phyloP scores from a whole-genome alignment of 495 filamentous ascomycete species.

The Pyrenula aspistea region DNA sequence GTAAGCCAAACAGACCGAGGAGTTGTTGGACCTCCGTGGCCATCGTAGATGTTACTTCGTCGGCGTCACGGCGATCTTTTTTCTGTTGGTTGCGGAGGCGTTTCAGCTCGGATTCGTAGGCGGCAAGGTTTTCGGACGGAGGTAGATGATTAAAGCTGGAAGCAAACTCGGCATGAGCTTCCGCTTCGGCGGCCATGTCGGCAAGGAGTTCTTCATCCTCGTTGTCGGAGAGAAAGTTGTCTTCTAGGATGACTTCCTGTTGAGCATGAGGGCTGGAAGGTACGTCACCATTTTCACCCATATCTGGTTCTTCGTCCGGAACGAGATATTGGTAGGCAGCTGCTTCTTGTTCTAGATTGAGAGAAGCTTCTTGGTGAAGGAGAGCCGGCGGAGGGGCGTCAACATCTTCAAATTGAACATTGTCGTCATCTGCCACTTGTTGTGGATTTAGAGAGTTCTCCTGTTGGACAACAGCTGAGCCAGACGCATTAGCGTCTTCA shows the following conservation, averaged over 20 bases:
- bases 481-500: neutral
- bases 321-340: constrained; percentile 2
- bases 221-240: constrained; percentile 53
- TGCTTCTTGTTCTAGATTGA: neutral
- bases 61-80: constrained; percentile 88
- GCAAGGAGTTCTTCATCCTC: constrained; percentile 83
- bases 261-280: neutral
- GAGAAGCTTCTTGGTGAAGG: constrained; percentile 1
- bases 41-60: constrained; percentile 92
- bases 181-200: constrained; percentile 75
- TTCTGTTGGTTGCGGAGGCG: constrained; percentile 85
- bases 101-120: constrained; percentile 79
- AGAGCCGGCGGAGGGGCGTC: neutral
- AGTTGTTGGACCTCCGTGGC: constrained; percentile 88
- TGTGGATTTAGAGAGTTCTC: neutral
- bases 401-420: constrained; percentile 37
- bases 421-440: constrained; percentile 6
- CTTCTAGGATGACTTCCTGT: constrained; percentile 1
- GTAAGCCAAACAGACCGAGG: constrained; percentile 79
- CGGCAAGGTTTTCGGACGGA: constrained; percentile 47
- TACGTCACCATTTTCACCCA: neutral
- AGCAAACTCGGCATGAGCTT: constrained; percentile 88
- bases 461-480: neutral
- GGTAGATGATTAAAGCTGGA: constrained; percentile 63
- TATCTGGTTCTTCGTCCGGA: constrained; percentile 2